Conservation (phyloP, 495 filamentous ascomycete species). For the Neurospora hispaniola region DNA sequence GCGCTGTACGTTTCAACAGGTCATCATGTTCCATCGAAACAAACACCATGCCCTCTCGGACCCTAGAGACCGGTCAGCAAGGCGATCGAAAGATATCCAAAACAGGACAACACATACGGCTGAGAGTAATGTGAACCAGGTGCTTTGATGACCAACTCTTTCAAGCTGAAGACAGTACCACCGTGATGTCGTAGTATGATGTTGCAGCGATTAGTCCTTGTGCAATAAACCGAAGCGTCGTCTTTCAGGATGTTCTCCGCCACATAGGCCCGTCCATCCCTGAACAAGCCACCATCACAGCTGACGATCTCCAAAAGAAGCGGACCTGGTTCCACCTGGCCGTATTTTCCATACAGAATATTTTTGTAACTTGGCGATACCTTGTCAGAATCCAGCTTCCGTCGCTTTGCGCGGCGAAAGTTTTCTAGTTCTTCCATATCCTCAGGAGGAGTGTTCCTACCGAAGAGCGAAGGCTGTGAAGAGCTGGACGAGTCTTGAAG, state of each 20-base stretch:
- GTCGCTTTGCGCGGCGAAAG: conserved; percentile 51
- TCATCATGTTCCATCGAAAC: conserved; percentile 75
- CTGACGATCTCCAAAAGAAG: conserved; percentile 76
- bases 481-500: background rate
- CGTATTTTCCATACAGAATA: conserved; percentile 70
- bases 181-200: conserved; percentile 72
- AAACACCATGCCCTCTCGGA: conserved; percentile 91
- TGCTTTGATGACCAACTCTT: conserved; percentile 80
- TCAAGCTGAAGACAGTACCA: conserved; percentile 64
- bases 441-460: conserved; percentile 9
- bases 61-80: conserved; percentile 38
- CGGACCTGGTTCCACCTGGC: conserved; percentile 70
- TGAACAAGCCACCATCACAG: conserved; percentile 79
- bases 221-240: conserved; percentile 80
- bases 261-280: conserved; percentile 49
- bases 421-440: conserved; percentile 3
- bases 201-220: conserved; percentile 72
- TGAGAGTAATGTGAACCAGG: conserved; percentile 71
- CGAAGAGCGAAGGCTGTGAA: background rate
- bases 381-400: conserved; percentile 61
- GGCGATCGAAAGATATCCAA: background rate
- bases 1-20: conserved; percentile 58
- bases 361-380: conserved; percentile 39
- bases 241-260: conserved; percentile 76
- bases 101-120: conserved; percentile 51